phyloP scores from a whole-genome alignment of 306 rosid genomes.

The Parietaria judaica region DNA sequence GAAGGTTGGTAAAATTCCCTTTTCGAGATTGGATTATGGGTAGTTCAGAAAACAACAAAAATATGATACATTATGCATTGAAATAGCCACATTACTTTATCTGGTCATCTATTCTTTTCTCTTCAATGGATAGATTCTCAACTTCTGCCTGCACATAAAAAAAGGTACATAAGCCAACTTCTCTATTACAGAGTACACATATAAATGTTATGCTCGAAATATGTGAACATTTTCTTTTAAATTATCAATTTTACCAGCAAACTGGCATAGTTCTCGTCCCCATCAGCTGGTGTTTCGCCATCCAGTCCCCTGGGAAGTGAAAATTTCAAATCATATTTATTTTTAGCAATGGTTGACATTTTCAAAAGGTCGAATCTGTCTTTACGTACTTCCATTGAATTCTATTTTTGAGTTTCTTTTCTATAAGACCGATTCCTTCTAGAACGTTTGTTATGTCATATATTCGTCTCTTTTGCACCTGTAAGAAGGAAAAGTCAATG shows the following conservation, averaged over 20 bases:
- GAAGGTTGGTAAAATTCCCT: too few relatives aligned
- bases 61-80: constrained; percentile 15
- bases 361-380: constrained; percentile 12
- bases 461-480: constrained; percentile 98
- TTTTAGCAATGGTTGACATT: constrained; percentile 13
- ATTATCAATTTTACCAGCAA: constrained; percentile 75
- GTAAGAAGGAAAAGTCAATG: constrained; percentile 24
- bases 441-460: constrained; percentile 98
- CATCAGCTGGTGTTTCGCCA: constrained; percentile 73
- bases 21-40: too few relatives aligned
- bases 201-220: neutral
- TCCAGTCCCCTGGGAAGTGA: constrained; percentile 70
- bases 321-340: constrained; percentile 21
- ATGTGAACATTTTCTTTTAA: too few relatives aligned
- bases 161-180: constrained; percentile 16
- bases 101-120: constrained; percentile 63
- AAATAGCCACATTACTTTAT: constrained; percentile 53
- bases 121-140: constrained; percentile 69
- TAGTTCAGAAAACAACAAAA: constrained; percentile 8
- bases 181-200: neutral
- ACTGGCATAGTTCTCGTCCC: constrained; percentile 59
- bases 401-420: constrained; percentile 93
- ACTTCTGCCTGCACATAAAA: constrained; percentile 62
- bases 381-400: constrained; percentile 91
- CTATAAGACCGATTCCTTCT: constrained; percentile 98